phyloP scores from a whole-genome alignment of 352 stramenopile species.

The Phytophthora idaei region DNA sequence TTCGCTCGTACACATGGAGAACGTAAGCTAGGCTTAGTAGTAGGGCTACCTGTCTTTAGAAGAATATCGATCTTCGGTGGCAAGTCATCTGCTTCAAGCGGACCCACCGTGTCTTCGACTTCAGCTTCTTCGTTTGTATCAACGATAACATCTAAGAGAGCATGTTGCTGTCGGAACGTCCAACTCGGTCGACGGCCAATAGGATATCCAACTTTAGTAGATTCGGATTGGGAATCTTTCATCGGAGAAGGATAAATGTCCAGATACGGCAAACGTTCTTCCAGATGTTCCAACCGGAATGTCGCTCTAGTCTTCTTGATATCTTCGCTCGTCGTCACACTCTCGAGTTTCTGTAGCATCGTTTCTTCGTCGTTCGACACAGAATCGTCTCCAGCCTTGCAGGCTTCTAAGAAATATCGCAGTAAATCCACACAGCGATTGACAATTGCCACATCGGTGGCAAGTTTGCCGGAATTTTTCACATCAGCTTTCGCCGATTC shows the following conservation, averaged over 20 bases:
- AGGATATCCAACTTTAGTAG: conserved; percentile 14
- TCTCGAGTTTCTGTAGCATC: conserved; percentile 12
- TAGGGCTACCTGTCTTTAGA: conserved; percentile 21
- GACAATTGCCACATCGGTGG: conserved; percentile 29
- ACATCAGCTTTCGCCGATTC: neutral
- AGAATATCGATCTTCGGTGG: conserved; percentile 24
- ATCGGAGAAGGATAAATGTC: conserved; percentile 74
- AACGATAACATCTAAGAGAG: conserved; percentile 56
- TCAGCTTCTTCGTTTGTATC: conserved; percentile 47
- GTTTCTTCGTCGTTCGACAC: conserved; percentile 11
- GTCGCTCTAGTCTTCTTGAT: neutral
- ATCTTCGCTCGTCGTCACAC: conserved; percentile 6
- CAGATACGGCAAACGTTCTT: conserved; percentile 58
- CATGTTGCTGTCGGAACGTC: conserved; percentile 64
- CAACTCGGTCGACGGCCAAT: conserved; percentile 59
- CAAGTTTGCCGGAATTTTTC: conserved; percentile 1
- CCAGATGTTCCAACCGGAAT: conserved; percentile 54
- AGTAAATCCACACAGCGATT: conserved; percentile 75
- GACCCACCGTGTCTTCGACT: conserved; percentile 8
- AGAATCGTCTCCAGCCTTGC: conserved; percentile 24
- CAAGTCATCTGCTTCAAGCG: neutral
- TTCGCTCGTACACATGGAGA: conserved; percentile 51
- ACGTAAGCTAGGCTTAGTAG: conserved; percentile 32
- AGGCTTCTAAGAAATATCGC: conserved; percentile 71
- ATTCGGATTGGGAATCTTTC: conserved; percentile 40